Base-by-base conservation (phyloP, 306 rosid genomes). In the Begonia fuchsioides region DNA sequence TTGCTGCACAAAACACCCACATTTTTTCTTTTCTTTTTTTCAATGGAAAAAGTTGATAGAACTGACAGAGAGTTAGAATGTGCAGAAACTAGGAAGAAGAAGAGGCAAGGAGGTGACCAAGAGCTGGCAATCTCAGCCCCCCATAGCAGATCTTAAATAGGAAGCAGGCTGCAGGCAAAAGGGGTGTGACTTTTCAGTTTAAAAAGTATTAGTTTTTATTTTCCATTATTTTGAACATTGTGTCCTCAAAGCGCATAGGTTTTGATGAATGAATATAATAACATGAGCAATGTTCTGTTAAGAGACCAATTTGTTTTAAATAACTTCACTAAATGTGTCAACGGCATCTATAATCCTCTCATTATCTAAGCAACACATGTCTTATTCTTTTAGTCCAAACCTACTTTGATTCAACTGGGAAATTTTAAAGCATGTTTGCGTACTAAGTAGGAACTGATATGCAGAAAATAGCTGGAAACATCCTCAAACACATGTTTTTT, bases 241-340 rank as follows among this genome's bases (percentile, higher is more conserved):
- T 74, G 78, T 72, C 72, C 60, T 65, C 55, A 73, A 65, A 51
- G 82, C 73, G 72, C 70, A 68, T 62, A 43, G 78, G 78, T 68
- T 50, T 76, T 88, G 77, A 76, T 66, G 84, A 78, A 74, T 69
- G 68, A 78, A 63, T 80, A 77, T 50, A 69, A 71, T 80, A 80
- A 49, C 49, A 18, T 63, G 48, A 65, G 55, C 10, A 41, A 10
- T 57, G 68, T 78, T 75, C 68, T 68, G 63, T 72, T 72, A 47
- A 58, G 66, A 73, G 61, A 66, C 54, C 67, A 77, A 60, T 63
- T 43, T 60, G n/a, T n/a, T 64, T 70, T 70, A 57, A 51, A 26
- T 26, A 26, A 26, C 35, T 5, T 4, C 0, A 26, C 5, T n/a
- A 49, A 52, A 26, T 68, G 65, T 76, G 86, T 87, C 93, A 83